These are phyloP conservation scores for Elsinoe perseae DNA, from an alignment of 2,329 filamentous ascomycete species.

Conservation along the genomic window DNA sequence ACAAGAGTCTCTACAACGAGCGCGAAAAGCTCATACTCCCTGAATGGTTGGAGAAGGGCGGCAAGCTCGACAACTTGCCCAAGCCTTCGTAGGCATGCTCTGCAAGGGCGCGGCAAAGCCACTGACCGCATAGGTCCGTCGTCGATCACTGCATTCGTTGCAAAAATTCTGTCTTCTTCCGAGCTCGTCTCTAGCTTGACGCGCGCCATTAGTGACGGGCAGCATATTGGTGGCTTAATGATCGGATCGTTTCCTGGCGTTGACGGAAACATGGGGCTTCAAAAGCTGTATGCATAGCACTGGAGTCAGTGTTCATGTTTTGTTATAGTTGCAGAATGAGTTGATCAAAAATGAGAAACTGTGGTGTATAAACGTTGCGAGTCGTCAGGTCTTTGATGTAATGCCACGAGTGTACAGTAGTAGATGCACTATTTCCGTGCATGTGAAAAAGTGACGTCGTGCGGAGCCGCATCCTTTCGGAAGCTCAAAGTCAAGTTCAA, in stretches of 20 bases:
- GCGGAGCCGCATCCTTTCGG: neutral
- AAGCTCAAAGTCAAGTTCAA: neutral
- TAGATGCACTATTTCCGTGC: neutral
- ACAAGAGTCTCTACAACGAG: constrained; percentile 75
- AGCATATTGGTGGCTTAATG: neutral
- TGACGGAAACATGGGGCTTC: neutral
- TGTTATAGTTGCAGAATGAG: neutral
- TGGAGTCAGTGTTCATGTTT: neutral
- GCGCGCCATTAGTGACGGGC: neutral
- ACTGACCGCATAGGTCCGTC: neutral
- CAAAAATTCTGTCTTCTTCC: neutral
- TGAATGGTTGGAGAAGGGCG: constrained; percentile 66
- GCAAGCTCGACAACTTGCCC: constrained; percentile 64
- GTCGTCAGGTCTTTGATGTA: neutral
- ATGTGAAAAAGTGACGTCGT: constrained; percentile 11
- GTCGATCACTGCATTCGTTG: neutral
- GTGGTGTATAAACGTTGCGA: neutral
- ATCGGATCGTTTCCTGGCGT: neutral
- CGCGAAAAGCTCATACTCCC: constrained; percentile 66
- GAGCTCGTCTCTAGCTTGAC: neutral
- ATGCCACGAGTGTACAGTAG: too few relatives aligned
- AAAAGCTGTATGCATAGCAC: constrained; percentile 5
- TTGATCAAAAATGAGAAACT: neutral
- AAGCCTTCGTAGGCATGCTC: constrained; percentile 23
- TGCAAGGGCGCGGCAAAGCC: neutral